Base-by-base conservation (phyloP, 805 yeast genomes). In the Maudiozyma bulderi region DNA sequence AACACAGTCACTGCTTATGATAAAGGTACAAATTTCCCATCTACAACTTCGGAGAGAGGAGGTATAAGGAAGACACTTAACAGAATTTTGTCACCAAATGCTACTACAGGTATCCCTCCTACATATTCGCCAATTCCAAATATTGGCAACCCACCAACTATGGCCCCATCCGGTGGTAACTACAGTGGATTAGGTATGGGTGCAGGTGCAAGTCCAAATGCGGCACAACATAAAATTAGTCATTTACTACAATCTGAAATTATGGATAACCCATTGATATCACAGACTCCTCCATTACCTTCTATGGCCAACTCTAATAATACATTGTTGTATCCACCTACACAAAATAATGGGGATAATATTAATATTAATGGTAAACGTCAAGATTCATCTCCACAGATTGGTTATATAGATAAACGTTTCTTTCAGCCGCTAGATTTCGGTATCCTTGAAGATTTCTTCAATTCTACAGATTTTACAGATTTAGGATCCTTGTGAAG, bases 391-490 rank as follows among this genome's bases (percentile, higher is more conserved):
- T 14, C 44, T n/a, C 32, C 32, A 40, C 48, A 46, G 14, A 37
- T 28, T 8, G 34, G 34, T 14, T 26, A 30, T 20, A 42, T 42
- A 8, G 44, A 42, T n/a, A 43, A 39, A 6, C 31, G 45, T 9
- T 14, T 38, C 15, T 29, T 20, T 15, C 47, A 44, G 26, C 43
- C 48, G 4, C 42, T 35, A 43, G 54, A 59, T 43, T 40, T 61
- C 32, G 64, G 64, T 13, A 59, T 64, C 7, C 44, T 61, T 42
- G 66, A 60, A 45, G 66, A 61, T 14, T 61, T 61, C 45, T 47
- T 61, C 30, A 56, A 52, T 31, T 55, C 54, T 35, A 60, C 61
- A 41, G 60, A 59, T 44, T 45, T 59, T 29, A 54, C 57, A 37
- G 64, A 60, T 38, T 40, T 61, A 10, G 32, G 37, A 54, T 51